A percentile compares a stretch with the other conserved stretches of the same genome.
Conservation (phyloP, 805 yeast species). For the Lachancea cidri region DNA sequence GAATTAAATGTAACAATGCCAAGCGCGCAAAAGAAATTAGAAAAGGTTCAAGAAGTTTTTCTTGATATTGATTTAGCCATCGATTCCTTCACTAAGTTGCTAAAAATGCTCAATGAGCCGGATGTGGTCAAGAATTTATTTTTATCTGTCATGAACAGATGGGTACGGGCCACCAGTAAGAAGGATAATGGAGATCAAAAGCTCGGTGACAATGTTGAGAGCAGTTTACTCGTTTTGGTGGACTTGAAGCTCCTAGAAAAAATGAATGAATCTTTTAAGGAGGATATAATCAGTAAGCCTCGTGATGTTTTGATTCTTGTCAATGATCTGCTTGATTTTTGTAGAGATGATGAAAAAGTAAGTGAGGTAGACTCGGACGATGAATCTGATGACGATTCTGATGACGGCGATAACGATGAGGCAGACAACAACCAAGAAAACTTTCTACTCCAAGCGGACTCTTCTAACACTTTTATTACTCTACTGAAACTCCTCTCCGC, state of each 20-base stretch:
- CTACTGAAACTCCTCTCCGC: slow-evolving; percentile 37
- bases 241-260: slow-evolving; percentile 63
- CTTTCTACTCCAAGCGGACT: slow-evolving; percentile 21
- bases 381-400: slow-evolving; percentile 21
- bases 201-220: slow-evolving; percentile 29
- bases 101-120: slow-evolving; percentile 46
- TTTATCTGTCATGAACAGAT: slow-evolving; percentile 47
- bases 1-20: slow-evolving; percentile 6
- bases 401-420: slow-evolving; percentile 27
- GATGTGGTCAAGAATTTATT: slow-evolving; percentile 44
- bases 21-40: slow-evolving; percentile 4
- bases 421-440: slow-evolving; percentile 23
- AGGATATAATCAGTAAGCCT: slow-evolving; percentile 42
- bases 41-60: slow-evolving; percentile 33
- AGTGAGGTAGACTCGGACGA: slow-evolving; percentile 28
- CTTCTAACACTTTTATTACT: slow-evolving; percentile 20
- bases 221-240: slow-evolving; percentile 51
- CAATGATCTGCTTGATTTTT: slow-evolving; percentile 35
- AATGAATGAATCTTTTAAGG: slow-evolving; percentile 53
- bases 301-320: slow-evolving; percentile 50
- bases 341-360: slow-evolving; percentile 15
- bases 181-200: slow-evolving; percentile 1
- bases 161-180: slow-evolving; percentile 40
- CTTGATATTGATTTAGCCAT: slow-evolving; percentile 41
- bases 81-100: slow-evolving; percentile 38